Percentiles rank a stretch among this genome's conserved stretches.
These are phyloP conservation scores for Trifolium fragiferum DNA, from an alignment of 306 rosid species.

Conservation along the genomic window DNA sequence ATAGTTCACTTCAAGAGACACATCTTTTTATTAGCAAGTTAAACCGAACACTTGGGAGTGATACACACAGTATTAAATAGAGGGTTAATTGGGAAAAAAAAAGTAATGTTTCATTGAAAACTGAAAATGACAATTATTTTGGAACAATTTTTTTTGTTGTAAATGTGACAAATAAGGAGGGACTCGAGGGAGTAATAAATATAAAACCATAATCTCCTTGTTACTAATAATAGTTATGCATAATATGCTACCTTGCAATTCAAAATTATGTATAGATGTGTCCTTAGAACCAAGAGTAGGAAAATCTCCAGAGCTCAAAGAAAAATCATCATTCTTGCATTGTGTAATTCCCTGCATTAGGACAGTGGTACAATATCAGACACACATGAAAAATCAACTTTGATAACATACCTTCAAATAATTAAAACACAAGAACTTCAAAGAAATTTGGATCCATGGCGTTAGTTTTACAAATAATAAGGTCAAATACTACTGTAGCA, in stretches of 20 bases:
- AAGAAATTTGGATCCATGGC: not conserved
- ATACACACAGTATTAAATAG: too few species aligned
- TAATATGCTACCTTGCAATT: conserved; percentile 62
- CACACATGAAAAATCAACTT: conserved; percentile 14
- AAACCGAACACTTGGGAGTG: too few species aligned
- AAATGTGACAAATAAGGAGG: too few species aligned
- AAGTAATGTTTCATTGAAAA: too few species aligned
- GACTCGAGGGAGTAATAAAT: not conserved
- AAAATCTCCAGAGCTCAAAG: conserved; percentile 89
- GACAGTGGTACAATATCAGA: conserved; percentile 6
- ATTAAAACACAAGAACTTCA: not conserved
- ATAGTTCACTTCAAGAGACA: too few species aligned
- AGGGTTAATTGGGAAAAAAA: too few species aligned
- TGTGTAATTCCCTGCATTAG: conserved; percentile 65
- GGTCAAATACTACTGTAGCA: conserved; percentile 17
- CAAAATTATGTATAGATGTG: conserved; percentile 60
- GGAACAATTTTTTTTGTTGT: too few species aligned
- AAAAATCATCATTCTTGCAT: conserved; percentile 72
- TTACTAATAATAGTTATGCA: conserved; percentile 10
- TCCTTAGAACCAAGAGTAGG: conserved; percentile 97
- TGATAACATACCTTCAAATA: conserved; percentile 2
- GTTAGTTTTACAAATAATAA: not conserved
- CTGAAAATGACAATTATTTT: too few species aligned
- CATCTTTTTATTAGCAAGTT: too few species aligned
- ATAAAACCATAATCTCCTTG: conserved; percentile 18